A percentile compares a stretch with the other conserved stretches of the same genome.
Conservation (phyloP, 1,284 basidiomycete species). For the Rhodotorula sp. region DNA sequence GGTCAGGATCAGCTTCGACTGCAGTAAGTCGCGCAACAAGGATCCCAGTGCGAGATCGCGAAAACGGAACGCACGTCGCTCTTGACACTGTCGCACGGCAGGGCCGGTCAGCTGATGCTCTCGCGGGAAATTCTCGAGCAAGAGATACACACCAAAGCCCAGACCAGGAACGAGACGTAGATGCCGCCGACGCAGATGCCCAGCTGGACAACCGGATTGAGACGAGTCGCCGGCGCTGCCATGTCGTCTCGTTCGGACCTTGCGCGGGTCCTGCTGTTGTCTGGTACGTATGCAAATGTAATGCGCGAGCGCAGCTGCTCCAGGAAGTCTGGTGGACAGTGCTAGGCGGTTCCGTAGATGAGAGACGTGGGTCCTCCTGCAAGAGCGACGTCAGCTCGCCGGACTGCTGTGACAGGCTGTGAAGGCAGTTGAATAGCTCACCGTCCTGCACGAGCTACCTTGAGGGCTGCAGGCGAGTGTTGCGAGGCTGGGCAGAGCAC, state of each 20-base stretch:
- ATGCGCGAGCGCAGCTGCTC: too few species aligned
- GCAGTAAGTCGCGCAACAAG: too few species aligned
- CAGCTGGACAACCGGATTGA: conserved; percentile 19
- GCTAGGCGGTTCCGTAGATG: neutral
- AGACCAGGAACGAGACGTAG: conserved; percentile 45
- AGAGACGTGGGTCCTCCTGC: neutral
- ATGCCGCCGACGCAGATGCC: conserved; percentile 43
- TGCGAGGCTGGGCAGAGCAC: too few species aligned
- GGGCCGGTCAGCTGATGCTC: neutral
- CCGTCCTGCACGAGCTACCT: neutral
- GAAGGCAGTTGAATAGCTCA: neutral
- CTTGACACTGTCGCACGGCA: conserved; percentile 37
- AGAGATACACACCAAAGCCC: conserved; percentile 41
- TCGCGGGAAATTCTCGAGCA: neutral
- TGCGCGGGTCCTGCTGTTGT: too few species aligned
- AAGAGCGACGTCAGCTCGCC: neutral
- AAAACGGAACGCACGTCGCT: conserved; percentile 27
- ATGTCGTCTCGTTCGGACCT: neutral
- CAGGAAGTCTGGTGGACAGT: too few species aligned
- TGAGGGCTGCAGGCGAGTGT: too few species aligned
- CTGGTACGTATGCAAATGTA: too few species aligned
- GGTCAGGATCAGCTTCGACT: neutral
- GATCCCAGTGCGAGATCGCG: too few species aligned
- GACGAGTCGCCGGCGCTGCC: neutral
- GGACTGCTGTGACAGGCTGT: neutral